A percentile compares a stretch with the other conserved stretches of the same genome.
These are phyloP conservation scores for Nemania diffusa DNA, from an alignment of 2,329 filamentous ascomycete species.

Conservation along the genomic window DNA sequence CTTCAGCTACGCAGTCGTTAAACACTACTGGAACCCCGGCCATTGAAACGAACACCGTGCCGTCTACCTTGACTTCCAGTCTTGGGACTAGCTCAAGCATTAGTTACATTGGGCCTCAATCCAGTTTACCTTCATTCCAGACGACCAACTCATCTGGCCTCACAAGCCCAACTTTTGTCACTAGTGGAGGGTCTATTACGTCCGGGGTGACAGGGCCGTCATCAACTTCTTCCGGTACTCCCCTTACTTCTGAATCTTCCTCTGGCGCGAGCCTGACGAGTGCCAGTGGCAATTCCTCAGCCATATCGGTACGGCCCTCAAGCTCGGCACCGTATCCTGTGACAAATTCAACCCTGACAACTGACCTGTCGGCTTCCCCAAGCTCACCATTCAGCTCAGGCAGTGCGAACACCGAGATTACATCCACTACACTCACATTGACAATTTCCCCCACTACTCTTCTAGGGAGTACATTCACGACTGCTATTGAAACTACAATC, in stretches of 20 bases:
- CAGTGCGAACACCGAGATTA: slow-evolving; percentile 14
- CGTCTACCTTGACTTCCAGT: slow-evolving; percentile 6
- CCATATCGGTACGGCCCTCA: slow-evolving; percentile 19
- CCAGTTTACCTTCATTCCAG: slow-evolving; percentile 14
- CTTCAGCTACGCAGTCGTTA: slow-evolving; percentile 13
- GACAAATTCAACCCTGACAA: slow-evolving; percentile 30
- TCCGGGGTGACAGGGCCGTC: slow-evolving; percentile 12
- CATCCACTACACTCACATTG: slow-evolving; percentile 27
- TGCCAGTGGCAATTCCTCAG: slow-evolving; percentile 23
- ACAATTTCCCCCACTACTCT: slow-evolving; percentile 29
- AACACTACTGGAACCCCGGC: slow-evolving; percentile 26
- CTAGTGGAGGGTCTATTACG: slow-evolving; percentile 14
- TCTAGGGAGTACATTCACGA: slow-evolving; percentile 24
- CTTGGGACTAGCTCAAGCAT: slow-evolving; percentile 14
- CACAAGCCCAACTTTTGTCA: neutral
- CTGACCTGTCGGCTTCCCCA: slow-evolving; percentile 8
- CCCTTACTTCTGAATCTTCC: slow-evolving; percentile 18
- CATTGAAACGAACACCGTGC: neutral
- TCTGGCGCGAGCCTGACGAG: slow-evolving; percentile 28
- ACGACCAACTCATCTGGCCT: slow-evolving; percentile 13
- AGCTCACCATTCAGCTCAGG: slow-evolving; percentile 13
- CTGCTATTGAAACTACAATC: slow-evolving; percentile 18
- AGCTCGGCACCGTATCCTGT: slow-evolving; percentile 30
- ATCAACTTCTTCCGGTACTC: slow-evolving; percentile 20
- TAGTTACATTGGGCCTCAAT: slow-evolving; percentile 8